Evolutionary conservation across 2,329 filamentous ascomycete species (phyloP).

Genomic region (Stagonosporopsis chrysanthemi): DNA sequence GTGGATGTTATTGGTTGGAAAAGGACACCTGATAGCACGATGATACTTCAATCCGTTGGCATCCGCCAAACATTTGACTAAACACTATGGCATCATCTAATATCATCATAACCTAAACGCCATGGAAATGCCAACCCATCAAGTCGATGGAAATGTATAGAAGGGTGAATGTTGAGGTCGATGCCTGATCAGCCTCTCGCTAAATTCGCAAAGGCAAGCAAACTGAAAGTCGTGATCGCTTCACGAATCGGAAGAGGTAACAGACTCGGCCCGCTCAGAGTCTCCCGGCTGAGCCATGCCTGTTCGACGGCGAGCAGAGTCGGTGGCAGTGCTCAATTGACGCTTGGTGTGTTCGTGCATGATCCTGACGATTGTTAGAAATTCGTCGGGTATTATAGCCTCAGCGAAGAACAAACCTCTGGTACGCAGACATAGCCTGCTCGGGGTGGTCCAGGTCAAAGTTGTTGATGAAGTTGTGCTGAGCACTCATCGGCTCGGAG

Average conservation of each 20-base stretch:
- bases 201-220: neutral
- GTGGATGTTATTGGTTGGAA: neutral
- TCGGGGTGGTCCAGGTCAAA: slow-evolving; percentile 52
- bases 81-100: slow-evolving; percentile 1
- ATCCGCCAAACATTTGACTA: slow-evolving; percentile 2
- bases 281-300: slow-evolving; percentile 19
- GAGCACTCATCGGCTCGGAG: slow-evolving; percentile 52
- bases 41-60: slow-evolving; percentile 4
- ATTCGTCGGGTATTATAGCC: neutral
- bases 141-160: slow-evolving; percentile 1
- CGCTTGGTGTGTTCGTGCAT: slow-evolving; percentile 61
- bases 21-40: slow-evolving; percentile 1
- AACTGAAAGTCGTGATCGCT: accelerated
- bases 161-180: neutral
- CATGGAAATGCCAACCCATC: slow-evolving; percentile 9
- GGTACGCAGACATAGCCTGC: slow-evolving; percentile 53
- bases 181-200: slow-evolving; percentile 12
- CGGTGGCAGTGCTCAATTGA: slow-evolving; percentile 56
- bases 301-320: slow-evolving; percentile 53
- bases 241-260: slow-evolving; percentile 33
- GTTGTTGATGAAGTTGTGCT: slow-evolving; percentile 55
- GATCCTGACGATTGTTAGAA: slow-evolving; percentile 44
- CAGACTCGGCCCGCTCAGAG: slow-evolving; percentile 19
- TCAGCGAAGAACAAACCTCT: slow-evolving; percentile 46
- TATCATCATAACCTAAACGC: neutral